phyloP scores from a whole-genome alignment of 1,139 yeast genomes.

The Candida gigantensis region DNA sequence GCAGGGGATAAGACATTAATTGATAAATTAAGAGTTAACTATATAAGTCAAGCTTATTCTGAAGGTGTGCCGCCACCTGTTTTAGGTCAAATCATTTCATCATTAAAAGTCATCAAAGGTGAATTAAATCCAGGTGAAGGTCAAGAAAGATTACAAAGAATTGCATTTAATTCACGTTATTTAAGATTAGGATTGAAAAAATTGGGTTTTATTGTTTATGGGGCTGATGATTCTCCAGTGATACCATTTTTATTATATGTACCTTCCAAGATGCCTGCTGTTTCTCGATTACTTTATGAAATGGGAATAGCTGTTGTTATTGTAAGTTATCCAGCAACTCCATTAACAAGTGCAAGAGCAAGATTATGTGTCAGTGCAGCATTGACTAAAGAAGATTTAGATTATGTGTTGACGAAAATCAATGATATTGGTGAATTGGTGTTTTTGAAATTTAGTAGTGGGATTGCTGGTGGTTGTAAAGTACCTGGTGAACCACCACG shows the following conservation, averaged over 20 bases:
- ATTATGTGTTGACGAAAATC: slow-evolving; percentile 68
- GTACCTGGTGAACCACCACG: slow-evolving; percentile 65
- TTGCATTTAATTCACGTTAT: slow-evolving; percentile 94
- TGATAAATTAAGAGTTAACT: slow-evolving; percentile 70
- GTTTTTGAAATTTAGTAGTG: slow-evolving; percentile 76
- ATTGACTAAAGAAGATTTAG: slow-evolving; percentile 90
- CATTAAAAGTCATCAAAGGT: slow-evolving; percentile 78
- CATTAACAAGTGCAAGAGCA: slow-evolving; percentile 84
- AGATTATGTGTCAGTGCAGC: slow-evolving; percentile 93
- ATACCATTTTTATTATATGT: slow-evolving; percentile 84
- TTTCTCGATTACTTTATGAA: slow-evolving; percentile 77
- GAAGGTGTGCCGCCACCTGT: slow-evolving; percentile 93
- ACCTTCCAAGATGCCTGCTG: slow-evolving; percentile 93
- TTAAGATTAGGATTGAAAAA: slow-evolving; percentile 86
- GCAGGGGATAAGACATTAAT: slow-evolving; percentile 72
- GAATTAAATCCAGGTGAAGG: slow-evolving; percentile 92
- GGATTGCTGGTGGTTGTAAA: slow-evolving; percentile 67
- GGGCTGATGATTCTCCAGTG: slow-evolving; percentile 96
- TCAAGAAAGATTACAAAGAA: slow-evolving; percentile 81
- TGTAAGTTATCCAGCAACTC: slow-evolving; percentile 98
- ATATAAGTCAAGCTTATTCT: slow-evolving; percentile 73
- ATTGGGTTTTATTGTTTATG: slow-evolving; percentile 90
- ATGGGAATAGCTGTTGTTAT: slow-evolving; percentile 90
- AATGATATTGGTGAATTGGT: slow-evolving; percentile 79
- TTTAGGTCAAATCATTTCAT: slow-evolving; percentile 80